Base-by-base conservation (phyloP, 2,329 filamentous ascomycete genomes). In the Cercospora sojina region DNA sequence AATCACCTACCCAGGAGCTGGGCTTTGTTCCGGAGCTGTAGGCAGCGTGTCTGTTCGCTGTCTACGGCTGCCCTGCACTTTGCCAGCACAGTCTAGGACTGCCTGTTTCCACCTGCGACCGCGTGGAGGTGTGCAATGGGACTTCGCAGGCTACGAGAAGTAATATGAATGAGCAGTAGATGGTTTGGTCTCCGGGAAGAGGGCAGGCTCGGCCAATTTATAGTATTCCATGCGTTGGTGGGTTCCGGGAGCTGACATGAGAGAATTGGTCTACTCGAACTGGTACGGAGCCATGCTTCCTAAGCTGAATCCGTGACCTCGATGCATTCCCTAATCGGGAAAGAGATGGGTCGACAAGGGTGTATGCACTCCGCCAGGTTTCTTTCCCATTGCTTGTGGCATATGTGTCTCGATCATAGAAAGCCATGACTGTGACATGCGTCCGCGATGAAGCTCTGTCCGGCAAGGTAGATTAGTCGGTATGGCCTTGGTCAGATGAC, bases 301-400 rank as follows among this genome's bases (percentile, higher is more conserved):
- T 20, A 7, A 12, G 25, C 43, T 59, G 23, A 51, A 59, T 25
- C 20, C 32, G 9, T 49, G 5, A 9, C 3, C 35, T 32, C 62
- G 62, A 64, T 64, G 25, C 62, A 47, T 53, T 64, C 27, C 62
- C 62, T 53, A 59, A 59, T 64, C 31, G 20, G 43, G 62, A 23
- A 64, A 27, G 16, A 64, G 56, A 56, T 64, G 53, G 23, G 2
- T 13, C 20, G 47, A 51, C 47, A 23, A 3, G 47, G 47, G 41
- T 47, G 8, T 18, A 18, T 43, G 38, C 6, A 18, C 12, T 41
- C 5, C 16, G 10, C 4, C 13, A 16, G 3, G 6, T 18, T 5
- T 18, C 5, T 9, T 41, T n/a, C 16, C 38, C 38, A 41, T 41
- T 41, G 38, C 16, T 16, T 18, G 38, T 41, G 6, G 3, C 38